Conservation (phyloP, 73 alveolate genomes). For the Stentor coeruleus region DNA sequence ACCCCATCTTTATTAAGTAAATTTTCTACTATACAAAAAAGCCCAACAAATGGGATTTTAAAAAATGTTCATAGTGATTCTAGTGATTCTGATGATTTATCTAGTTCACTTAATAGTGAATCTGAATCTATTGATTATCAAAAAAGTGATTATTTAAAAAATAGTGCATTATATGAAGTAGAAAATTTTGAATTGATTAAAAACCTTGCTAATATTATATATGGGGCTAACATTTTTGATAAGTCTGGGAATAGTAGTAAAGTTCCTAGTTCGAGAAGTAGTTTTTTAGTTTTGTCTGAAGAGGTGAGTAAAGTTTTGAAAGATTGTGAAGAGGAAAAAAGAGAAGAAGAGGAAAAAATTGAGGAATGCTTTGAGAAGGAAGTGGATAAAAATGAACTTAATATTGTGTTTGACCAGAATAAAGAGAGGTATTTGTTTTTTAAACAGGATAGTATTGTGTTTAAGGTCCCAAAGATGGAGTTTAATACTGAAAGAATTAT, state of each 20-base stretch:
- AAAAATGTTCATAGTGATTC: neutral
- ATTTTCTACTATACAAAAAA: neutral
- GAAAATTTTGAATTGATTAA: neutral
- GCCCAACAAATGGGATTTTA: neutral
- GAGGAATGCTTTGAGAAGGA: neutral
- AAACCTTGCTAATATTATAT: neutral
- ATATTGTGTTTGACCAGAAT: neutral
- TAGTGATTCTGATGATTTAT: neutral
- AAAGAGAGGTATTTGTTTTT: neutral
- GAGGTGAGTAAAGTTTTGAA: neutral
- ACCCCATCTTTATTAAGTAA: neutral
- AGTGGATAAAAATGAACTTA: neutral
- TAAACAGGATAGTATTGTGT: neutral
- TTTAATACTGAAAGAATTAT: neutral
- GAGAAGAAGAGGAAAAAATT: neutral
- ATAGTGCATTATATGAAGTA: neutral
- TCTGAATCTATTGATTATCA: neutral
- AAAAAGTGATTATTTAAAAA: neutral
- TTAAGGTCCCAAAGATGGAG: neutral
- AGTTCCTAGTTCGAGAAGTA: too few relatives aligned
- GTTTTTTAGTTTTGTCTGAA: neutral
- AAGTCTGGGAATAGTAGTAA: neutral
- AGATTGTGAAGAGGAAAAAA: neutral
- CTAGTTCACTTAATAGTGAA: neutral
- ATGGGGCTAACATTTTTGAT: neutral